These are phyloP conservation scores for Haematococcus lacustris DNA, from an alignment of 139 green algal genomes.

Conservation along the genomic window DNA sequence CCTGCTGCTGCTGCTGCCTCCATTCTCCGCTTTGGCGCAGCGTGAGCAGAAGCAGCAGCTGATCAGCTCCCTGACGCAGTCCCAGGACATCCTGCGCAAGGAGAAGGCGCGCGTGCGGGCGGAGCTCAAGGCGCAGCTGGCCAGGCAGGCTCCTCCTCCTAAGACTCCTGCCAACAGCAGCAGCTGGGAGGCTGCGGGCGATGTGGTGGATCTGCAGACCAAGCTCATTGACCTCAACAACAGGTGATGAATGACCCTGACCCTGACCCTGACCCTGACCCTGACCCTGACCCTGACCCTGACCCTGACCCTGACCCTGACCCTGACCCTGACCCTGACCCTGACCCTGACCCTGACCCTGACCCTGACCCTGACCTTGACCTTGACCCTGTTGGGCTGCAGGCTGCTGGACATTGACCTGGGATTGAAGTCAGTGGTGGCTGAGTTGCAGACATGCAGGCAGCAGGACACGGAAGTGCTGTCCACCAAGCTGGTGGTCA, in stretches of 20 bases:
- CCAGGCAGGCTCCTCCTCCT: too few species aligned
- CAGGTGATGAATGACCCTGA: not conserved
- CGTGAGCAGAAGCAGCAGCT: conserved; percentile 7
- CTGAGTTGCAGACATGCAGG: not conserved
- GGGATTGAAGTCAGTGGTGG: conserved; percentile 9
- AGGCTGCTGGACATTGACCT: conserved; percentile 5
- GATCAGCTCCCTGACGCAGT: conserved; percentile 9
- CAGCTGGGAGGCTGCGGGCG: not conserved
- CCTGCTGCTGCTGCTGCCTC: too few species aligned
- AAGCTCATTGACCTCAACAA: conserved; percentile 12
- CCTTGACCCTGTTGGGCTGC: not conserved
- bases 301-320: too few species aligned
- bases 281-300: too few species aligned
- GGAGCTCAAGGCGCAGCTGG: not conserved
- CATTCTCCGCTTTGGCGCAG: too few species aligned
- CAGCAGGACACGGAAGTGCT: conserved; percentile 17
- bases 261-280: too few species aligned
- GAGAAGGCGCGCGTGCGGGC: conserved; percentile 18
- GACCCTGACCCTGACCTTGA: too few species aligned
- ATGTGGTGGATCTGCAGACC: conserved; percentile 12
- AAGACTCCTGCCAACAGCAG: not conserved
- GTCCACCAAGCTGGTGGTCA: conserved; percentile 21
- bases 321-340: too few species aligned
- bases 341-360: too few species aligned
- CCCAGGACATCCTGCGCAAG: conserved; percentile 20